Base-by-base conservation (phyloP, 768 basidiomycete genomes). In the Podaxis sp. region DNA sequence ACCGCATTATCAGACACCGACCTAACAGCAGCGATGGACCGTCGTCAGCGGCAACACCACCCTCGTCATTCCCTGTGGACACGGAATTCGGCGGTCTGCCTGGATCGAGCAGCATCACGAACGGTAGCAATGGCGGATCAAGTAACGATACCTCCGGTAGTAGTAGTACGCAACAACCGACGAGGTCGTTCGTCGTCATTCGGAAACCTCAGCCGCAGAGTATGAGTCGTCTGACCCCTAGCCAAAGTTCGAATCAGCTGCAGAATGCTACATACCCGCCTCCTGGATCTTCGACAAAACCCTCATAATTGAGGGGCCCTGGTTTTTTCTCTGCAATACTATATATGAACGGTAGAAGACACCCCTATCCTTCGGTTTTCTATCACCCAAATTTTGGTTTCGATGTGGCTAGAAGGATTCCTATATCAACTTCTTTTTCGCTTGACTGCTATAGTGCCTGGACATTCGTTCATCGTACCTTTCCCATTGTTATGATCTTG, bases 181-280 rank as follows among this genome's bases (percentile, higher is more conserved):
- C 74, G 65, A 75, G 84, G 66, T 88, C 87, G 30, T 90, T 90
- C 65, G 88, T 90, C 20, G 88, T 90, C 37, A 84, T 89, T 54
- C 80, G 87, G n/a, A 87, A 86, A 70, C 78, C 82, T 28, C 61
- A 62, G 28, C 81, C 79, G 67, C 67, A 72, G n/a, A 73, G 76
- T 13, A 73, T 76, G 60, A 73, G 71, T 12, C 69, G 75, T 53
- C 55, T 75, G 52, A 75, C 75, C 54, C 75, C 75, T 65, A 66
- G 73, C n/a, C 59, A 66, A 40, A 44, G n/a, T 44, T 20, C 56
- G n/a, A 53, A 55, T 46, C 50, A 60, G 54, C 37, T 54, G 11
- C 52, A 30, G 22, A 53, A 57, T 13, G 38, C 56, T n/a, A 57
- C 56, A 22, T 60, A 60, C 30, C 51, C 51, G 2, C 59, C 57